Evolutionary conservation across 1,284 basidiomycete species (phyloP).

Genomic region (Rhodotorula sp.): DNA sequence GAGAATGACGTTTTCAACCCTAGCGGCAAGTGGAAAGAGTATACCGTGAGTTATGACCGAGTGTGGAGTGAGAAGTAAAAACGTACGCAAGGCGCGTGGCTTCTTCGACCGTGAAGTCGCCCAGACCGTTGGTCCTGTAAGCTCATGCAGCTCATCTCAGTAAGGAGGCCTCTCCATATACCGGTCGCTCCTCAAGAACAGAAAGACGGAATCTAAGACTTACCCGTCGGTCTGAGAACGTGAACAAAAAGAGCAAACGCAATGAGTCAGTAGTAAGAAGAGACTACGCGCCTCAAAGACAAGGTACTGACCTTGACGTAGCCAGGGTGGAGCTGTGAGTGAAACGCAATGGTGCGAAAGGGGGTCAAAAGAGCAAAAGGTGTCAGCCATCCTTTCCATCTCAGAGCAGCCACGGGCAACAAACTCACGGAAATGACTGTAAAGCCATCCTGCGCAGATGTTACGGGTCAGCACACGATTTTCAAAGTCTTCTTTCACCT

Average conservation of each 20-base stretch:
- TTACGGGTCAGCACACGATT: not conserved
- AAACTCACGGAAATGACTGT: not conserved
- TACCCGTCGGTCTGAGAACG: not conserved
- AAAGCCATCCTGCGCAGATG: not conserved
- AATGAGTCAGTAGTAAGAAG: too few relatives aligned
- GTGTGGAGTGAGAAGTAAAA: not conserved
- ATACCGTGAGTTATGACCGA: not conserved
- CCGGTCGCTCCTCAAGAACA: not conserved
- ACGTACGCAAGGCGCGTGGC: not conserved
- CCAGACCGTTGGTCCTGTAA: not conserved
- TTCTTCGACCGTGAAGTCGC: not conserved
- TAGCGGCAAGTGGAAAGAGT: not conserved
- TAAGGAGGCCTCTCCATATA: too few relatives aligned
- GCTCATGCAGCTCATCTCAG: too few relatives aligned
- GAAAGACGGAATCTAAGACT: not conserved
- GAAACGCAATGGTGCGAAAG: too few relatives aligned
- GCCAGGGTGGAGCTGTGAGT: not conserved
- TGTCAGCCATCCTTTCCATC: too few relatives aligned
- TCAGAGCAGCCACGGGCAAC: too few relatives aligned
- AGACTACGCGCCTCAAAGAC: too few relatives aligned
- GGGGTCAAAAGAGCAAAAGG: too few relatives aligned
- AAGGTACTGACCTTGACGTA: not conserved
- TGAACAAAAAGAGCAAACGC: too few relatives aligned
- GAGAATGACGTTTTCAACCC: conserved; percentile 4
- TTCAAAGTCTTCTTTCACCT: too few relatives aligned